Evolutionary conservation across 768 basidiomycete species (phyloP).

Genomic region (Grammothele lineata): DNA sequence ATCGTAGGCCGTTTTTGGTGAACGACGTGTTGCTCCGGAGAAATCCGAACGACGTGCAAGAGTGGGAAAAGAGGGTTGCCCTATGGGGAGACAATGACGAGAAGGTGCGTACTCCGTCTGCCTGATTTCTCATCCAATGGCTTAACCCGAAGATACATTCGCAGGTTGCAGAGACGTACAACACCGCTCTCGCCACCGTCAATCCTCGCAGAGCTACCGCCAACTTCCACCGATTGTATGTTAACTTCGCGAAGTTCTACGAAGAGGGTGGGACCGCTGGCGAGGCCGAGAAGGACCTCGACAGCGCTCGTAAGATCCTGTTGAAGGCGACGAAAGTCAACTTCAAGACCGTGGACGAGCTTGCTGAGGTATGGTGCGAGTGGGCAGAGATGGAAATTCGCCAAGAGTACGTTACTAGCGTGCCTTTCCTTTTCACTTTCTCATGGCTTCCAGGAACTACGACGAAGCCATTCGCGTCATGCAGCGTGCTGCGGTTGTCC

Average conservation of each 20-base stretch:
- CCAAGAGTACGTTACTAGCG: constrained; percentile 66
- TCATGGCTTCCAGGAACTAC: constrained; percentile 63
- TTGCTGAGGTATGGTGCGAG: constrained; percentile 99
- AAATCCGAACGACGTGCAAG: constrained; percentile 97
- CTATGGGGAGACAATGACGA: constrained; percentile 91
- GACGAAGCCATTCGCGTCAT: constrained; percentile 93
- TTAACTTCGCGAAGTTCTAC: constrained; percentile 97
- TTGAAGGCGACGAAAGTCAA: constrained; percentile 91
- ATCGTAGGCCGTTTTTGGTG: constrained; percentile 90
- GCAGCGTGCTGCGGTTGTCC: constrained; percentile 92
- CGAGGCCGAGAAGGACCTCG: constrained; percentile 76
- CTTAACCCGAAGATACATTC: neutral
- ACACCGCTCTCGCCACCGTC: constrained; percentile 82
- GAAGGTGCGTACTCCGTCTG: constrained; percentile 51
- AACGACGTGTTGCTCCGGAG: constrained; percentile 91
- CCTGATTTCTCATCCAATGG: neutral
- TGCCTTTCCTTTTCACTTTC: too few relatives aligned
- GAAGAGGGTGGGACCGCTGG: constrained; percentile 88
- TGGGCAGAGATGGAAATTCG: constrained; percentile 99
- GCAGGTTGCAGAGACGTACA: constrained; percentile 92
- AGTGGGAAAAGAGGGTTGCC: constrained; percentile 98
- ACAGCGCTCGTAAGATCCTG: constrained; percentile 85
- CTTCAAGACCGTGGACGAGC: constrained; percentile 93
- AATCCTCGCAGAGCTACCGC: constrained; percentile 86
- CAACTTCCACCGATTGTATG: constrained; percentile 83